A percentile compares a stretch with the other conserved stretches of the same genome.
phyloP scores from a whole-genome alignment of 1,284 basidiomycete species.

The Leccinum griseonigrum region DNA sequence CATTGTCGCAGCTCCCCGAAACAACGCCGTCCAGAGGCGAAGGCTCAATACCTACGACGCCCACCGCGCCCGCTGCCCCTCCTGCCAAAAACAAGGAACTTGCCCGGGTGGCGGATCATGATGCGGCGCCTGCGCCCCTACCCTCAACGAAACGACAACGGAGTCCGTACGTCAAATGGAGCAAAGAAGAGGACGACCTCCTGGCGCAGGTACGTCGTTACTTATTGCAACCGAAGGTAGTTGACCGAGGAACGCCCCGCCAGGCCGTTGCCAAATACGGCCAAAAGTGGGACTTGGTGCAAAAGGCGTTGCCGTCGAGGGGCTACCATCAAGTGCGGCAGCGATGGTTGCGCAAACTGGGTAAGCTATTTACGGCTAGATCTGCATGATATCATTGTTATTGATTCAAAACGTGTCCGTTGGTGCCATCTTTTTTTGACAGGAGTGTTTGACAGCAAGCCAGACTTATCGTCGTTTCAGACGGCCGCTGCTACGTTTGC shows the following conservation, averaged over 20 bases:
- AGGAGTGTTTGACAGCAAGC: constrained; percentile 40
- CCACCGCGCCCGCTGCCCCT: not conserved
- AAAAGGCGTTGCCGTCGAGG: constrained; percentile 37
- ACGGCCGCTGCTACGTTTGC: constrained; percentile 23
- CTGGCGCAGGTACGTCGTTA: constrained; percentile 32
- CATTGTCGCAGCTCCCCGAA: constrained; percentile 7
- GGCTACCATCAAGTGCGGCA: constrained; percentile 41
- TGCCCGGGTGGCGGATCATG: constrained; percentile 25
- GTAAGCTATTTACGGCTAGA: constrained; percentile 15
- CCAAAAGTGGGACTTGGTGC: constrained; percentile 41
- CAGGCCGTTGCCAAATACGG: constrained; percentile 40
- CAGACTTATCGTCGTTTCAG: constrained; percentile 35
- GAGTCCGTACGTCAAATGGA: constrained; percentile 41
- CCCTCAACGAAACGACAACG: constrained; percentile 29
- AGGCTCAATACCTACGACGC: not conserved
- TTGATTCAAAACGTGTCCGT: not conserved
- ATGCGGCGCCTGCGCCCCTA: not conserved
- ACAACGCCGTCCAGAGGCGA: constrained; percentile 5
- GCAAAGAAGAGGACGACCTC: constrained; percentile 39
- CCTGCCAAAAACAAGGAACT: constrained; percentile 24
- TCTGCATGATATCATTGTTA: not conserved
- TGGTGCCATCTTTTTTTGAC: constrained; percentile 1
- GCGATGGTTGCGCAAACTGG: constrained; percentile 39
- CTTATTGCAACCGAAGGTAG: not conserved
- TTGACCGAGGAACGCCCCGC: not conserved